Conservation (phyloP, 1,284 basidiomycete genomes). For the Tilletia indica region DNA sequence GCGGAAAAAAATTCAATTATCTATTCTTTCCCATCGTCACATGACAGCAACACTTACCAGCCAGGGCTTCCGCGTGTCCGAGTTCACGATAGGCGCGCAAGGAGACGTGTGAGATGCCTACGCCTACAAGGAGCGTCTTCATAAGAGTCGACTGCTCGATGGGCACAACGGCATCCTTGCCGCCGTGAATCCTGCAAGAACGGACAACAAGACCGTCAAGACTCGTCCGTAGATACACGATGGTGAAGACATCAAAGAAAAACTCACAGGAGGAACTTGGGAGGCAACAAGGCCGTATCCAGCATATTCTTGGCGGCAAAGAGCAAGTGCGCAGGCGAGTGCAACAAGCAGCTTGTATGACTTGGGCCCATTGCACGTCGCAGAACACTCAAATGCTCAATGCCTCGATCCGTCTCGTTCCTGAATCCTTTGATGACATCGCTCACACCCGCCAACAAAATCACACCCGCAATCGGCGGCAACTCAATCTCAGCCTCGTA, state of each 20-base stretch:
- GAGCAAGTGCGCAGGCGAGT: conserved; percentile 57
- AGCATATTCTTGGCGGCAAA: conserved; percentile 57
- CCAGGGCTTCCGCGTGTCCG: conserved; percentile 54
- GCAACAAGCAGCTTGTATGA: conserved; percentile 56
- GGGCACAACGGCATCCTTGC: conserved; percentile 54
- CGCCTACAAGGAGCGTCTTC: conserved; percentile 56
- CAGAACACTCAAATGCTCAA: conserved; percentile 57
- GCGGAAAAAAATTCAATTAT: background rate
- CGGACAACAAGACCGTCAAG: background rate
- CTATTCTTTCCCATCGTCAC: background rate
- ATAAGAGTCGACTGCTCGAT: conserved; percentile 56
- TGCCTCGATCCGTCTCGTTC: conserved; percentile 49
- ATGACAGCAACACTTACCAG: conserved; percentile 32
- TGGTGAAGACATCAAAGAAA: background rate
- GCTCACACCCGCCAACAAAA: conserved; percentile 56
- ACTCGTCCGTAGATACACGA: background rate
- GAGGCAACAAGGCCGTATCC: conserved; percentile 53
- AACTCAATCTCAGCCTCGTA: conserved; percentile 55
- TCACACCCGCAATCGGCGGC: conserved; percentile 54
- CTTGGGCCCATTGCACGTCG: conserved; percentile 55
- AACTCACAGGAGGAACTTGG: conserved; percentile 51
- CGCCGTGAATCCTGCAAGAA: conserved; percentile 53
- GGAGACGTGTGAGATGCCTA: conserved; percentile 55
- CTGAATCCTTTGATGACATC: conserved; percentile 58
- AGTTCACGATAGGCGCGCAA: conserved; percentile 55